Conservation (phyloP, 441 rosid species). For the Gossypium gossypioides region DNA sequence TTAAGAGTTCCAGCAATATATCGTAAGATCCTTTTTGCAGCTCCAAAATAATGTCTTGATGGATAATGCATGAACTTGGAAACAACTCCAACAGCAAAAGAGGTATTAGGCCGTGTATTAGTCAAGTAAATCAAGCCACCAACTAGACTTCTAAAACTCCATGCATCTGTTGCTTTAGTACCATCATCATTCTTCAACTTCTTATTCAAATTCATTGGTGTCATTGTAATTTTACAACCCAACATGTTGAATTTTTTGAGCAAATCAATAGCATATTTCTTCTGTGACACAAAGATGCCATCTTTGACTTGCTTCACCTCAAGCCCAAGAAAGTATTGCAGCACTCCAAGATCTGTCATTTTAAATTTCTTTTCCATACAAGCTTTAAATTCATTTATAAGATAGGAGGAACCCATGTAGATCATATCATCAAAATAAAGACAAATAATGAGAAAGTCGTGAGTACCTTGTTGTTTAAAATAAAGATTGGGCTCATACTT, state of each 20-base stretch:
- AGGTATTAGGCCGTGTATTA: not conserved
- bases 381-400: not conserved
- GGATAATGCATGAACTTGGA: slow-evolving; percentile 8
- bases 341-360: not conserved
- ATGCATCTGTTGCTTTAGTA: not conserved
- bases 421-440: not conserved
- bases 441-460: not conserved
- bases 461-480: not conserved
- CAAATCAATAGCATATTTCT: not conserved
- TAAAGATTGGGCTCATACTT: not conserved
- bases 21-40: not conserved
- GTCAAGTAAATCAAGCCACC: no score
- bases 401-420: not conserved
- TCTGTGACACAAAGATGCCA: not conserved
- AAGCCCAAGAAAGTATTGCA: not conserved
- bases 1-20: not conserved
- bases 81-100: slow-evolving; percentile 5
- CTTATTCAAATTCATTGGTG: not conserved
- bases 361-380: not conserved
- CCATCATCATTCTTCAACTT: not conserved
- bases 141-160: no score
- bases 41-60: slow-evolving; percentile 7
- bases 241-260: not conserved
- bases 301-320: not conserved
- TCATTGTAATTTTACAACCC: not conserved